Percentiles rank a stretch among this genome's conserved stretches.
These are phyloP conservation scores for Talaromyces albobiverticillius DNA, from an alignment of 2,329 filamentous ascomycete genomes.

Conservation along the genomic window DNA sequence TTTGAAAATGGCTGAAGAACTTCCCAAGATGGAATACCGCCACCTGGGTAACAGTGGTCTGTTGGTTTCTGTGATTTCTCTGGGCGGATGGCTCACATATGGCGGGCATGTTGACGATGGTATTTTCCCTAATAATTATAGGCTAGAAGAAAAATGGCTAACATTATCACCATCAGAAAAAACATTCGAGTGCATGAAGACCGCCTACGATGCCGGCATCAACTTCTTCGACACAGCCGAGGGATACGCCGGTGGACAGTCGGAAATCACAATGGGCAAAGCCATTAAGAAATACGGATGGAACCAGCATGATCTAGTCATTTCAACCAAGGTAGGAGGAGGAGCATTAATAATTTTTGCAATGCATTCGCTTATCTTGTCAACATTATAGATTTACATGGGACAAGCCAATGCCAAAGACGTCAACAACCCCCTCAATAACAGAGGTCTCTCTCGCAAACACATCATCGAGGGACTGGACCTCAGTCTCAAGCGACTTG, in stretches of 20 bases:
- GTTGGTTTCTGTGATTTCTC: slow-evolving; percentile 69
- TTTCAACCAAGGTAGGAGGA: slow-evolving; percentile 51
- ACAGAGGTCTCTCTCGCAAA: slow-evolving; percentile 65
- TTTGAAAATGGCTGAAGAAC: slow-evolving; percentile 21
- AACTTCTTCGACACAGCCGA: slow-evolving; percentile 59
- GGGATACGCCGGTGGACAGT: slow-evolving; percentile 52
- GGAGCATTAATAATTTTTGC: background rate
- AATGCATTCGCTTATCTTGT: background rate
- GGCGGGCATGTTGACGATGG: slow-evolving; percentile 69
- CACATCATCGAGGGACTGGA: slow-evolving; percentile 67
- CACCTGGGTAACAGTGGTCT: slow-evolving; percentile 69
- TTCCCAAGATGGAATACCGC: slow-evolving; percentile 62
- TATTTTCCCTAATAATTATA: slow-evolving; percentile 25
- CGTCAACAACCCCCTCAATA: slow-evolving; percentile 61
- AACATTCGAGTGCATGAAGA: slow-evolving; percentile 45
- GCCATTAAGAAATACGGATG: slow-evolving; percentile 57
- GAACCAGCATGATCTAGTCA: slow-evolving; percentile 57
- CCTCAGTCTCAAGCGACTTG: slow-evolving; percentile 58
- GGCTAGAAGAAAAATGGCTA: background rate
- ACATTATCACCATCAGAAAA: slow-evolving; percentile 21
- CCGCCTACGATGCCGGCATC: slow-evolving; percentile 56
- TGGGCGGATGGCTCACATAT: slow-evolving; percentile 65
- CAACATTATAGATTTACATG: slow-evolving; percentile 56
- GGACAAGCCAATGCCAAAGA: slow-evolving; percentile 59
- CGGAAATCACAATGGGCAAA: slow-evolving; percentile 54